These are phyloP conservation scores for Geoglossum cookeanum DNA, from an alignment of 2,329 filamentous ascomycete genomes.

Conservation along the genomic window DNA sequence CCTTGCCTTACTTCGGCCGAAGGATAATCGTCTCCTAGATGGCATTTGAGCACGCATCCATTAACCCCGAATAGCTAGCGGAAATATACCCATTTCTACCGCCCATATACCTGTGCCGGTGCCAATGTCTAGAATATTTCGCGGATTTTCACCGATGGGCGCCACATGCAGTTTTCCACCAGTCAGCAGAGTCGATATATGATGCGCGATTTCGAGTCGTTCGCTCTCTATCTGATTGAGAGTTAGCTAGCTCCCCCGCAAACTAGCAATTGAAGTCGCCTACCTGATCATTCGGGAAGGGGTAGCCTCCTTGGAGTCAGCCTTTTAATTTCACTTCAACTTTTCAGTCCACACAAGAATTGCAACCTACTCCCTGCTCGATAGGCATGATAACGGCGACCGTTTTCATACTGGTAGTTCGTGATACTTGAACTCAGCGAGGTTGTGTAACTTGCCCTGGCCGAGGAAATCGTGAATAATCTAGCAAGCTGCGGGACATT, in stretches of 20 bases:
- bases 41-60: neutral
- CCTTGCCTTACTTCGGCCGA: neutral
- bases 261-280: neutral
- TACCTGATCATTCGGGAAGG: neutral
- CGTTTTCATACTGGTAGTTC: slow-evolving; percentile 36
- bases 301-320: neutral
- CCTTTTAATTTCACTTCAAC: too few species aligned
- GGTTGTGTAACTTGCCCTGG: slow-evolving; percentile 11
- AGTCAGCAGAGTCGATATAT: neutral
- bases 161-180: slow-evolving; percentile 1
- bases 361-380: slow-evolving; percentile 1
- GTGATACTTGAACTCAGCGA: slow-evolving; percentile 23
- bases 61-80: neutral
- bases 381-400: slow-evolving; percentile 38
- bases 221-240: neutral
- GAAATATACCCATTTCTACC: slow-evolving; percentile 4
- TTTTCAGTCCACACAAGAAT: neutral
- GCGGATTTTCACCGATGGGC: neutral
- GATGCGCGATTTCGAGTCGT: neutral
- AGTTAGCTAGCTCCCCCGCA: neutral
- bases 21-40: neutral
- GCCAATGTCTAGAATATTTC: slow-evolving; percentile 5
- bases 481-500: neutral
- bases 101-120: slow-evolving; percentile 8
- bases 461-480: neutral